A percentile compares a stretch with the other conserved stretches of the same genome.
These are phyloP conservation scores for Russula vinacea DNA, from an alignment of 768 basidiomycete genomes.

Conservation along the genomic window DNA sequence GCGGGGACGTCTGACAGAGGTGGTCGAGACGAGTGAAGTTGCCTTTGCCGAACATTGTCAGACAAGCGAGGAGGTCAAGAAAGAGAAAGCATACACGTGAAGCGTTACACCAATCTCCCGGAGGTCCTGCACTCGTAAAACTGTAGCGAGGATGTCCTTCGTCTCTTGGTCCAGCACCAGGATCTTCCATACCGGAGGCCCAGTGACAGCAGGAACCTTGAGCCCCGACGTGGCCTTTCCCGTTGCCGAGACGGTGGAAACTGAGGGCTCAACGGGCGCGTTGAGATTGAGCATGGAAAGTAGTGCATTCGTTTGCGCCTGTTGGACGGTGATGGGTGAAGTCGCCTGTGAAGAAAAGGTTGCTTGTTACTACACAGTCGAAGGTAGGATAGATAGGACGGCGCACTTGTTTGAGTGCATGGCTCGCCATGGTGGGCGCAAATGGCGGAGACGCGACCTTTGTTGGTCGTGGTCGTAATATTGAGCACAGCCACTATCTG, in stretches of 20 bases:
- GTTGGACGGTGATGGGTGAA: constrained; percentile 66
- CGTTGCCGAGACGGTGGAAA: constrained; percentile 37
- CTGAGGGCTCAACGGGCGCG: constrained; percentile 47
- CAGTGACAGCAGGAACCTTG: constrained; percentile 52
- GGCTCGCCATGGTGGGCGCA: constrained; percentile 42
- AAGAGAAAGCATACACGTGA: constrained; percentile 72
- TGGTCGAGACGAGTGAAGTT: constrained; percentile 86
- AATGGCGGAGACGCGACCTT: background rate
- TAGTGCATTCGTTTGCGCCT: constrained; percentile 82
- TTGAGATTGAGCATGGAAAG: constrained; percentile 86
- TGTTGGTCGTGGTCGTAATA: background rate
- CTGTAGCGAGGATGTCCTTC: constrained; percentile 94
- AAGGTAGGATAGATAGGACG: background rate
- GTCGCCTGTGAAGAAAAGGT: constrained; percentile 35
- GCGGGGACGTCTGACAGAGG: constrained; percentile 93
- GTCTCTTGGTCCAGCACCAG: constrained; percentile 92
- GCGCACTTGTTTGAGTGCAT: constrained; percentile 45
- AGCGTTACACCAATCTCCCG: constrained; percentile 95
- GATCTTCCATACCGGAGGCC: constrained; percentile 93
- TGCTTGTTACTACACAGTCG: background rate
- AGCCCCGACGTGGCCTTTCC: constrained; percentile 39
- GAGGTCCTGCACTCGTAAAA: constrained; percentile 92
- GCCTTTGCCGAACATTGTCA: constrained; percentile 48
- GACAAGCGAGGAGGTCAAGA: constrained; percentile 2
- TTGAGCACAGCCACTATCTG: background rate